Percentiles rank a stretch among this genome's conserved stretches.
These are phyloP conservation scores for Picea engelmannii DNA, from an alignment of 83 land plant species.

Conservation along the genomic window DNA sequence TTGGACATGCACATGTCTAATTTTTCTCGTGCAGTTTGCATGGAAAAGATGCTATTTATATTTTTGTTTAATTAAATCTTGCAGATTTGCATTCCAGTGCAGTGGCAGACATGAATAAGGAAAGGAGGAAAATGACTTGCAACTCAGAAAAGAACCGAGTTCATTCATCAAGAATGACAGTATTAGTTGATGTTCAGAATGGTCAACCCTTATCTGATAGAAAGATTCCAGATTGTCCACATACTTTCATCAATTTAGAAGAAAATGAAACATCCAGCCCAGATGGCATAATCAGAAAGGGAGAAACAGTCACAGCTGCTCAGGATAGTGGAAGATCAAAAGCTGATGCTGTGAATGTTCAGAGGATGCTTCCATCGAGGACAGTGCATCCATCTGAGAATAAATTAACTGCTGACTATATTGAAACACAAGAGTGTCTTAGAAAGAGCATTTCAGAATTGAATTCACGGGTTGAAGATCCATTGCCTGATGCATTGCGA, in stretches of 20 bases:
- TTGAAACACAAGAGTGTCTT: neutral
- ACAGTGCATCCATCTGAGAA: neutral
- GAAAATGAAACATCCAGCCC: neutral
- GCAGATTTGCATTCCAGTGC: slow-evolving; percentile 2
- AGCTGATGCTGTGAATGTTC: neutral
- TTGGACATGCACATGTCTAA: neutral
- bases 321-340: neutral
- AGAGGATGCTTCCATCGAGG: neutral
- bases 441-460: slow-evolving; percentile 2
- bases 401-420: slow-evolving; percentile 7
- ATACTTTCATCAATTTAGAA: neutral
- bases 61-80: too few relatives aligned
- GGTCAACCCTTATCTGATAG: slow-evolving; percentile 3
- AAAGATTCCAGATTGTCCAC: neutral
- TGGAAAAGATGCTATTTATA: neutral
- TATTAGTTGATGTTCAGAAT: neutral
- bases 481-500: slow-evolving; percentile 4
- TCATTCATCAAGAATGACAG: neutral
- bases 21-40: neutral
- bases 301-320: neutral
- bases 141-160: neutral
- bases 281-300: neutral
- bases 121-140: neutral
- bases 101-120: neutral
- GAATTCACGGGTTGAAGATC: slow-evolving; percentile 7